Evolutionary conservation across 768 basidiomycete genomes (phyloP).

Genomic region (Lactarius hengduanensis): DNA sequence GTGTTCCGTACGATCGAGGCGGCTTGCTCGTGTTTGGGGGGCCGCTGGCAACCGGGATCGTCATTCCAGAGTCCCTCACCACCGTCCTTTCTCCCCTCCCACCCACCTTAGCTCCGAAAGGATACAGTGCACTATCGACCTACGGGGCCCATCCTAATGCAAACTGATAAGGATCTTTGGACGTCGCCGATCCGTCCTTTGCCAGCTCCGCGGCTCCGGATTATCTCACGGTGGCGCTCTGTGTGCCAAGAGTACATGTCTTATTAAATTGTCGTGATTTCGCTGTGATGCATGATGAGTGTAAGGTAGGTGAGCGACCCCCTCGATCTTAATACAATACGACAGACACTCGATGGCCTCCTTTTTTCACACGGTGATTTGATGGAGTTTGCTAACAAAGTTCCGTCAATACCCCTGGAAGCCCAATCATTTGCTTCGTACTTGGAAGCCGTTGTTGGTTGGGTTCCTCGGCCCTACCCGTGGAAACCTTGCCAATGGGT

Average conservation of each 20-base stretch:
- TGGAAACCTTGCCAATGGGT: not conserved
- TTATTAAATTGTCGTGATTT: not conserved
- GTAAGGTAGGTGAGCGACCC: constrained; percentile 4
- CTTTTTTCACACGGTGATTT: constrained; percentile 16
- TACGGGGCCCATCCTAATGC: constrained; percentile 6
- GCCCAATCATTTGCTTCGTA: constrained; percentile 5
- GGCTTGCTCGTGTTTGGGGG: constrained; percentile 19
- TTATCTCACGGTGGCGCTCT: constrained; percentile 18
- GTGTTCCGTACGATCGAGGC: constrained; percentile 23
- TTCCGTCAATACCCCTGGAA: constrained; percentile 14
- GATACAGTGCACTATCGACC: constrained; percentile 1
- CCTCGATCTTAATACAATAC: constrained; percentile 13
- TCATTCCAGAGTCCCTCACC: constrained; percentile 6
- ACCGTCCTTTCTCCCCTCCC: not conserved
- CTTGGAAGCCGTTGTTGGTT: not conserved
- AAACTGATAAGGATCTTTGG: constrained; percentile 8
- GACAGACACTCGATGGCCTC: not conserved
- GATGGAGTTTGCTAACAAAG: constrained; percentile 14
- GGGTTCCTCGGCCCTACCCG: constrained; percentile 8
- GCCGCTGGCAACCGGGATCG: constrained; percentile 24
- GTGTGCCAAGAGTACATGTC: not conserved
- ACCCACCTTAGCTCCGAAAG: constrained; percentile 17
- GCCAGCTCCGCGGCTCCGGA: constrained; percentile 20
- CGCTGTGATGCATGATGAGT: not conserved
- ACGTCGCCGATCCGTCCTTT: constrained; percentile 15